Percentiles rank a stretch among this genome's conserved stretches.
These are phyloP conservation scores for Diutina mesorugosa DNA, from an alignment of 1,139 yeast species.

Conservation along the genomic window DNA sequence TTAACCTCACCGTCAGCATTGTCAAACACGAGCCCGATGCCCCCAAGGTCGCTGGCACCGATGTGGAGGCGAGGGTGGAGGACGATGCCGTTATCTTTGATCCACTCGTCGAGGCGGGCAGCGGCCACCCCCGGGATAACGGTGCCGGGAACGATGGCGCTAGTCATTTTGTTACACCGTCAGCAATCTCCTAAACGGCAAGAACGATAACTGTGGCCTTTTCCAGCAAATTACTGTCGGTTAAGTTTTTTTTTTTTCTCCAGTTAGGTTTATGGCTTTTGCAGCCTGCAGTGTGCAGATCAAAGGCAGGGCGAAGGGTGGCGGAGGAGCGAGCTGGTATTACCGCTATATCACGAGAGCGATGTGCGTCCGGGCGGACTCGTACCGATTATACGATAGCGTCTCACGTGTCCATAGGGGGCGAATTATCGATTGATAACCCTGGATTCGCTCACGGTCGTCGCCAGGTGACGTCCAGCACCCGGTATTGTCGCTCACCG, in stretches of 20 bases:
- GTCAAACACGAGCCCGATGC: conserved; percentile 19
- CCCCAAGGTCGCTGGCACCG: conserved; percentile 17
- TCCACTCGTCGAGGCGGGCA: background rate
- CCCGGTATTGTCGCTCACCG: background rate
- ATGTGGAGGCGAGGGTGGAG: conserved; percentile 11
- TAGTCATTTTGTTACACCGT: background rate
- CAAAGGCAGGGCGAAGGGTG: background rate
- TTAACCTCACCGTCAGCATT: conserved; percentile 3
- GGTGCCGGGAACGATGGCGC: background rate
- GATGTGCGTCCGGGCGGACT: background rate
- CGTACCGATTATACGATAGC: background rate
- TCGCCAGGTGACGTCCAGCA: background rate
- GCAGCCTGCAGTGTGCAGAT: background rate
- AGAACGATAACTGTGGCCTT: too few relatives aligned
- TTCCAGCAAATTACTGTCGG: background rate
- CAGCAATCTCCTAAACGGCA: background rate
- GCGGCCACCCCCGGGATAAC: background rate
- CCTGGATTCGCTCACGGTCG: background rate
- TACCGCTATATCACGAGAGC: background rate
- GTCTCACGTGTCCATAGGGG: background rate
- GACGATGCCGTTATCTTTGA: conserved; percentile 5
- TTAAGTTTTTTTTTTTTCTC: background rate
- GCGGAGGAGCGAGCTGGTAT: background rate
- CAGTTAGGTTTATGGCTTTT: background rate
- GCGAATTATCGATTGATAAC: background rate